phyloP scores from a whole-genome alignment of 2,329 filamentous ascomycete genomes.

The Podosphaera fusca region DNA sequence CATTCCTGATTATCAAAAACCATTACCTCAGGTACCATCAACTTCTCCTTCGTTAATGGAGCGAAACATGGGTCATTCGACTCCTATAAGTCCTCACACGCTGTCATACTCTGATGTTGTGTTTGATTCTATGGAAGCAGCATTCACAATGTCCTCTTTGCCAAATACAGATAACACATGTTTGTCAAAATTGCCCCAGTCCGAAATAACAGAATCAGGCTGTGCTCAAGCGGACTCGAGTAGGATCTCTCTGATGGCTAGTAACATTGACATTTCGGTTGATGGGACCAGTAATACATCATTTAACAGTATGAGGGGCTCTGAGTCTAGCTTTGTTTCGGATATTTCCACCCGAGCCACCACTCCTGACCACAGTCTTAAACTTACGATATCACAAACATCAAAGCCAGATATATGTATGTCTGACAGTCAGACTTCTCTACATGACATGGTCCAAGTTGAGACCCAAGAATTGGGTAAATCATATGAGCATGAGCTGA shows the following conservation, averaged over 20 bases:
- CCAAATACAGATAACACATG: slow-evolving; percentile 35
- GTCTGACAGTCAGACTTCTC: slow-evolving; percentile 37
- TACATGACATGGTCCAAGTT: slow-evolving; percentile 55
- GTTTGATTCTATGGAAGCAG: neutral
- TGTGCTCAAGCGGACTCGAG: slow-evolving; percentile 26
- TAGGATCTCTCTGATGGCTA: slow-evolving; percentile 31
- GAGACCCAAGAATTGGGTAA: slow-evolving; percentile 75
- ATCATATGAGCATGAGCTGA: slow-evolving; percentile 74
- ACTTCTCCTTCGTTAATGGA: slow-evolving; percentile 15
- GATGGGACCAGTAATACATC: slow-evolving; percentile 61
- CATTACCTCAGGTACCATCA: slow-evolving; percentile 38
- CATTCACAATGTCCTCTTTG: slow-evolving; percentile 26
- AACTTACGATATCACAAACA: slow-evolving; percentile 23
- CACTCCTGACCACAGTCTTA: slow-evolving; percentile 42
- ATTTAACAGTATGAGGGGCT: slow-evolving; percentile 48
- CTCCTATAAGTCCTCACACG: neutral
- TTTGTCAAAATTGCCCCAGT: slow-evolving; percentile 23
- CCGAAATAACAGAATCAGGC: slow-evolving; percentile 25
- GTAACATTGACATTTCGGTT: slow-evolving; percentile 53
- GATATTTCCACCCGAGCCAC: slow-evolving; percentile 71
- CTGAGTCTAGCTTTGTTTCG: slow-evolving; percentile 58
- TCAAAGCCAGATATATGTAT: slow-evolving; percentile 47
- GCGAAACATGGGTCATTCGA: neutral
- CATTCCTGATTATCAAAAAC: slow-evolving; percentile 35
- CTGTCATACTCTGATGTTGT: neutral